Evolutionary conservation across 2,329 filamentous ascomycete species (phyloP), one percentile per base, ranked within the genome.

Genomic region (Lasiodiplodia sp.): DNA sequence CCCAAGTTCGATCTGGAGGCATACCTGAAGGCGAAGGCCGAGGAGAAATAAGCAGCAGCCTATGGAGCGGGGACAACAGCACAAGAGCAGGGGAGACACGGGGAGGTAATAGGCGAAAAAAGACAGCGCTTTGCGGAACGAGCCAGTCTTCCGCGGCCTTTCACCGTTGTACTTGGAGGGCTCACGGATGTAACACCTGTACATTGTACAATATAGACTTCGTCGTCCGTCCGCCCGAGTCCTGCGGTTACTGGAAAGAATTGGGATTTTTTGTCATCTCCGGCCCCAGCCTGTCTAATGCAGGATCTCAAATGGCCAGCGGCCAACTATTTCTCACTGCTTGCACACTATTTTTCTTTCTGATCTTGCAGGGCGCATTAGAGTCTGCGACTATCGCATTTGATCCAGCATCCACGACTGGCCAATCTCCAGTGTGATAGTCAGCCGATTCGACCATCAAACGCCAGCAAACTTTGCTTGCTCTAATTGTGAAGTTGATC

Each of bases 1-100:
- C 89, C 94, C 78, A 93, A 94, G 78, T 98, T 98, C 84, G 94
- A 99, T 80, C 86, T 98, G 75, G 95, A 98, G 86, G 90, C 92
- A 75, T 93, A 89, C 81, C 83, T 97, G 81, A 87, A 88, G 77
- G 86, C 88, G 75, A 83, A 93, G 75, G 81, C 82, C 66, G 82
- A 80, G 69, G 82, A 80, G 69, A 73, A 77, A 65, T 76, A 74
- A 64, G 60, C 60, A 52, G 47, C 23, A 21, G 16, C 31, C 47
- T 31, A 31, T 37, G 28, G 53, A 38, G 49, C 56, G 47, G 44
- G 53, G 34, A 4, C n/a, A 18, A 55, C 40, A n/a, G 52, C 18
- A 58, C 62, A 18, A 52, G 44, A 47, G 47, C 60, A 52, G 47
- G 38, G 44, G 60, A 62, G 57, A 57, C 57, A 38, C 28, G 53